These are phyloP conservation scores for Rhizoclosmatium globosum DNA, from an alignment of 192 early-diverging fungal genomes.

Conservation along the genomic window DNA sequence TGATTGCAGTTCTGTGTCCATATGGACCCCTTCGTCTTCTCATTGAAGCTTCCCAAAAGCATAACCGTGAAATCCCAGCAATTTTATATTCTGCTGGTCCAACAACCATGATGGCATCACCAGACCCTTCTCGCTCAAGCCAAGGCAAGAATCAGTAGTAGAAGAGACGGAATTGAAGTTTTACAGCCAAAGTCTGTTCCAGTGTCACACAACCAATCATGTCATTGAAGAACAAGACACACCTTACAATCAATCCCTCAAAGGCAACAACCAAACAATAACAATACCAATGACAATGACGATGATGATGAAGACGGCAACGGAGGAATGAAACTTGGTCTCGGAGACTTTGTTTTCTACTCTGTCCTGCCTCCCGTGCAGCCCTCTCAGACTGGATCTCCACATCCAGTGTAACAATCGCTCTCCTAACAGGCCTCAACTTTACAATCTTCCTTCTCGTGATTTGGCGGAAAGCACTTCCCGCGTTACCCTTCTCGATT, in stretches of 20 bases:
- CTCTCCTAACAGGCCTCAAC: constrained; percentile 83
- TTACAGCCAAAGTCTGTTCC: not conserved
- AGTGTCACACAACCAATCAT: not conserved
- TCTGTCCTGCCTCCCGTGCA: constrained; percentile 82
- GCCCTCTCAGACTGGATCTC: constrained; percentile 85
- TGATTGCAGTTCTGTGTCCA: constrained; percentile 90
- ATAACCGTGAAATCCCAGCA: constrained; percentile 81
- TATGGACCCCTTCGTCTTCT: constrained; percentile 86
- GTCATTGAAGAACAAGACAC: not conserved
- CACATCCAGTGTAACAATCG: constrained; percentile 77
- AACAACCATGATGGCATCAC: constrained; percentile 33
- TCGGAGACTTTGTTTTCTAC: constrained; percentile 94
- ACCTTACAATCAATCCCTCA: not conserved
- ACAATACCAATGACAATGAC: not conserved
- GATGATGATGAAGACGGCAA: constrained; percentile 46
- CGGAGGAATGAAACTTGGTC: constrained; percentile 82
- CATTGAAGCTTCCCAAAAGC: constrained; percentile 74
- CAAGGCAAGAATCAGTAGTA: not conserved
- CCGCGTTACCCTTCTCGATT: constrained; percentile 87
- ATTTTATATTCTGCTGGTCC: constrained; percentile 70
- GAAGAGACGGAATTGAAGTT: constrained; percentile 21
- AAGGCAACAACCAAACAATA: not conserved
- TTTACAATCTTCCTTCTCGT: constrained; percentile 90
- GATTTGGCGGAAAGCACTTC: constrained; percentile 81
- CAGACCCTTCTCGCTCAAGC: not conserved